Base-by-base conservation (phyloP, 257 asterid species). In the Nicotiana undulata region DNA sequence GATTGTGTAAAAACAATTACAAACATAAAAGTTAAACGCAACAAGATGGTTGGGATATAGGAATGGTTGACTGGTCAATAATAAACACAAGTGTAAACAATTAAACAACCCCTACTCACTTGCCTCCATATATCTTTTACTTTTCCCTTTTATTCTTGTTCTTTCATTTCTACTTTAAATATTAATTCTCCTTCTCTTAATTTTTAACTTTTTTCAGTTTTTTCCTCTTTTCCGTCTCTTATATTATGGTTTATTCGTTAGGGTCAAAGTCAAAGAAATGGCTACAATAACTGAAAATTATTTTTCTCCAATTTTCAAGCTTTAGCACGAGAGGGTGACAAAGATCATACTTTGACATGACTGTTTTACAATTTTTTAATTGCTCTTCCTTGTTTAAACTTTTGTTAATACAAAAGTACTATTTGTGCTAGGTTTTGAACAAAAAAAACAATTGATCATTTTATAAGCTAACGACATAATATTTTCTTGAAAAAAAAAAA, bases 271-370 rank as follows among this genome's bases (percentile, higher is more conserved):
- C 77, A 70, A 20, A 70, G 4, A 70, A 22, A 70, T 44, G 59
- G 59, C 9, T 44, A 9, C 22, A 22, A 44, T 3, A 44, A 44
- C 12, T 20, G 10, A 44, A 44, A 72, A 22, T 11, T 6, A 44
- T 22, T 7, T 4, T 1, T 72, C 28, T 34, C 15, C 59, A 46
- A 44, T 72, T 72, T 72, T 72, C 78, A 24, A 46, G 32, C 40
- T 46, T 72, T 24, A 72, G 60, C 40, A 46, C 78, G 40, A 72
- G 60, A 46, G 78, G 34, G 78, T 49, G 60, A 72, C 78, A 72
- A 70, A 72, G 60, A 72, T 46, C 37, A 72, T 46, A 46, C 37
- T 24, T 46, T 12, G 60, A 72, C 22, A 46, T 72, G 60, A 13
- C 9, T 3, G 0, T 46, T 70, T 72, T 72, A 13, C n/a, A 72